Conservation (phyloP, 2,329 filamentous ascomycete species). For the Ilyonectria mors-panacis region DNA sequence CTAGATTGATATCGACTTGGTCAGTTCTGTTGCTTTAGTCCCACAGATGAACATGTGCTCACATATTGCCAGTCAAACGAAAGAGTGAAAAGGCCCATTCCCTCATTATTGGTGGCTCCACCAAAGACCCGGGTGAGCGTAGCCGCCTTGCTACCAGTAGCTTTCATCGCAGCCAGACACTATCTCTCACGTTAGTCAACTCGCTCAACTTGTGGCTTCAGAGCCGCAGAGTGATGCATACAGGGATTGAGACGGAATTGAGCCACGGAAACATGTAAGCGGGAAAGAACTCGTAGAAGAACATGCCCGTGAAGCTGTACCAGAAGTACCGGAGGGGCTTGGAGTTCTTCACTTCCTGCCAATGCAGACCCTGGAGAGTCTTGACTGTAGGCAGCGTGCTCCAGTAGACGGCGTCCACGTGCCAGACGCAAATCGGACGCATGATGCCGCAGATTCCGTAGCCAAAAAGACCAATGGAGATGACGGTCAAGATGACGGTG, state of each 20-base stretch:
- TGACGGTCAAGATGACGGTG: conserved; percentile 64
- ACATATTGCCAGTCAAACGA: conserved; percentile 71
- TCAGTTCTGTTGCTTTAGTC: not conserved
- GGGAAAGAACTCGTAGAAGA: conserved; percentile 66
- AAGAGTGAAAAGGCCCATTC: conserved; percentile 63
- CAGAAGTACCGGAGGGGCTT: conserved; percentile 68
- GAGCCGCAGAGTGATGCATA: not conserved
- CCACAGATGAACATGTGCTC: conserved; percentile 48
- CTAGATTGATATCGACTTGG: conserved; percentile 47
- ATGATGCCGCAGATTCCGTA: conserved; percentile 68
- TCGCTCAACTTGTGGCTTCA: not conserved
- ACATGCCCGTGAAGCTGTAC: conserved; percentile 65
- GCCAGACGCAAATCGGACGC: conserved; percentile 69
- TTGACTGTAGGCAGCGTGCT: conserved; percentile 66
- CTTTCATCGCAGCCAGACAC: conserved; percentile 67
- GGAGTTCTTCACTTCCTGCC: conserved; percentile 64
- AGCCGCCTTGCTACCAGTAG: conserved; percentile 61
- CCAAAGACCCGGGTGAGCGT: conserved; percentile 66
- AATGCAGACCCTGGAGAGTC: conserved; percentile 68
- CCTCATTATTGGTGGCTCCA: conserved; percentile 66
- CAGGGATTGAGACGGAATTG: conserved; percentile 67
- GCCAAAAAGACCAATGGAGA: conserved; percentile 70
- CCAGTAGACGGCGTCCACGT: conserved; percentile 72
- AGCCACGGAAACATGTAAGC: conserved; percentile 71
- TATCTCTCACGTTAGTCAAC: conserved; percentile 10